phyloP scores from a whole-genome alignment of 2,329 filamentous ascomycete genomes.

The Plectosphaerella cucumerina region DNA sequence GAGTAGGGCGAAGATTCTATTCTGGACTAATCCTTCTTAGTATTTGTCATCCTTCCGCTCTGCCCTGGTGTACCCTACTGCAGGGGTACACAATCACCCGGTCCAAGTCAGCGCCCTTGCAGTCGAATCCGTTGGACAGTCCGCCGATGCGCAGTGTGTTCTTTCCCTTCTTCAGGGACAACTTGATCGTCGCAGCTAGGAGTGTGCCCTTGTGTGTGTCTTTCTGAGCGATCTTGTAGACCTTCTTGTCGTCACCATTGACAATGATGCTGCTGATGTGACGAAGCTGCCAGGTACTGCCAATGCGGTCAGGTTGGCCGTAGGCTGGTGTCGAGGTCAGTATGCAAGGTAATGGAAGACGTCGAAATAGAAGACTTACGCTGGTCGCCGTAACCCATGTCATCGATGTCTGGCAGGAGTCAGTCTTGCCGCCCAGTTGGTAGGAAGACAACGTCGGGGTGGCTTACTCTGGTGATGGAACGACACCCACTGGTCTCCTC shows the following conservation, averaged over 20 bases:
- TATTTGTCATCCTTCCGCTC: no score
- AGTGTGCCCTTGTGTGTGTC: slow-evolving; percentile 55
- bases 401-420: slow-evolving; percentile 39
- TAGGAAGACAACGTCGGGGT: no score
- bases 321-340: slow-evolving; percentile 24
- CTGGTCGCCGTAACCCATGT: slow-evolving; percentile 56
- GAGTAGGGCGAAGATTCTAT: no score
- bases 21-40: no score
- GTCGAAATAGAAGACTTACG: slow-evolving; percentile 10
- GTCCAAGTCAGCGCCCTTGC: slow-evolving; percentile 55
- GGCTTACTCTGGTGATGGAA: slow-evolving; percentile 45
- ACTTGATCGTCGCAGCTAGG: slow-evolving; percentile 49
- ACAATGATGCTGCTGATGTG: slow-evolving; percentile 57
- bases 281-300: slow-evolving; percentile 54
- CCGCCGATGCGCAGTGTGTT: slow-evolving; percentile 56
- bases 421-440: no score
- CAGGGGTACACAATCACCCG: slow-evolving; percentile 56
- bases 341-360: background rate
- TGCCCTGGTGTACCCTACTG: no score
- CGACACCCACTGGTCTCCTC: slow-evolving; percentile 46
- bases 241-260: slow-evolving; percentile 37
- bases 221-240: slow-evolving; percentile 47
- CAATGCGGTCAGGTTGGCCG: slow-evolving; percentile 55
- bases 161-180: slow-evolving; percentile 48
- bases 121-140: slow-evolving; percentile 49